phyloP scores from a whole-genome alignment of 163 green algal genomes.

The Volvox carteri region DNA sequence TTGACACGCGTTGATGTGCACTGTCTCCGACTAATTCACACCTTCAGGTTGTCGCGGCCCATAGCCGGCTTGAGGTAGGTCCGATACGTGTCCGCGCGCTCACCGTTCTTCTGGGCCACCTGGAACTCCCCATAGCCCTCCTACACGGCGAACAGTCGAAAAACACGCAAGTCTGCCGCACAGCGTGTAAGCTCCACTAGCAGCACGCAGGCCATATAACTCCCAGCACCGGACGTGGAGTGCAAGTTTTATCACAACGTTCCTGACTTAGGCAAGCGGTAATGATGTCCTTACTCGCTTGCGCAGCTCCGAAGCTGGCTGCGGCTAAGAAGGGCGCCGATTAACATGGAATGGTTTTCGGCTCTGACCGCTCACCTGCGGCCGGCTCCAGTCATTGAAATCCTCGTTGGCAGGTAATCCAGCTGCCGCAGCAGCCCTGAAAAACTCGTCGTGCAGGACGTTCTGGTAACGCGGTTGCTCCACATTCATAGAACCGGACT shows the following conservation, averaged over 20 bases:
- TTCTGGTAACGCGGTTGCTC: slow-evolving; percentile 89
- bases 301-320: too few relatives aligned
- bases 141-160: slow-evolving; percentile 66
- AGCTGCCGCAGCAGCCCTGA: slow-evolving; percentile 74
- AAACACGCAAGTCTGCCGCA: too few relatives aligned
- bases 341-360: too few relatives aligned
- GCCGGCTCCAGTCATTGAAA: slow-evolving; percentile 91
- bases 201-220: too few relatives aligned
- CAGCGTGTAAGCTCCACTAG: too few relatives aligned
- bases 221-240: too few relatives aligned
- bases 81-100: slow-evolving; percentile 83
- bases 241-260: too few relatives aligned
- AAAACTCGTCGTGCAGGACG: slow-evolving; percentile 85
- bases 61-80: slow-evolving; percentile 85
- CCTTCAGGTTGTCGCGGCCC: slow-evolving; percentile 83
- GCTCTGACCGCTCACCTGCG: slow-evolving; percentile 68
- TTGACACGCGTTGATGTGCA: too few relatives aligned
- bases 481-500: slow-evolving; percentile 80
- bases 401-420: slow-evolving; percentile 83
- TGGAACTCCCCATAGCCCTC: slow-evolving; percentile 88
- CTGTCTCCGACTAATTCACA: slow-evolving; percentile 56
- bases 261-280: too few relatives aligned
- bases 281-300: too few relatives aligned
- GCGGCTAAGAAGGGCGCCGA: too few relatives aligned
- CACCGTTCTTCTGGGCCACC: slow-evolving; percentile 82